A percentile compares a stretch with the other conserved stretches of the same genome.
Conservation (phyloP, 345 rosid genomes). For the Firmiana major region DNA sequence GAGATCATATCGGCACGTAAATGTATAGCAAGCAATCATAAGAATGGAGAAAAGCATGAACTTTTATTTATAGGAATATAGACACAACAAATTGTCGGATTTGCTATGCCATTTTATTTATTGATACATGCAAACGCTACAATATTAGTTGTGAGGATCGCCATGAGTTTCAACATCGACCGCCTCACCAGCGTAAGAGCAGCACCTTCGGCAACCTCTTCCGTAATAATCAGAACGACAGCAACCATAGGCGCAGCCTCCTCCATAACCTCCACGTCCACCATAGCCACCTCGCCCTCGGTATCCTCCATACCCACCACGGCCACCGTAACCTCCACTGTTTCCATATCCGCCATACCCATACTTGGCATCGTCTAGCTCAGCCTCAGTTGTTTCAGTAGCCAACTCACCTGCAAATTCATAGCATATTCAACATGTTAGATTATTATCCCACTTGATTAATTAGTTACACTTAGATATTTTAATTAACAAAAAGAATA, state of each 20-base stretch:
- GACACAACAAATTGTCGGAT: neutral
- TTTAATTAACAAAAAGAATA: neutral
- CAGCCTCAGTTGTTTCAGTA: neutral
- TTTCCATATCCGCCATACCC: neutral
- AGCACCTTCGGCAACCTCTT: conserved; percentile 21
- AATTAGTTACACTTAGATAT: neutral
- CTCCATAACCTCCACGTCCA: neutral
- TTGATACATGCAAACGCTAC: neutral
- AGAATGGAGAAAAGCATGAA: no score
- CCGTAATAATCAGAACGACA: conserved; percentile 9
- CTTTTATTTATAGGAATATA: no score
- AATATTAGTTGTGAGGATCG: conserved; percentile 6
- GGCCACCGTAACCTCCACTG: neutral
- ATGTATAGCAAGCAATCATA: no score
- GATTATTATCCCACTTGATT: neutral
- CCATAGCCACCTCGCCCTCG: neutral
- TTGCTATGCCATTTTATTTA: neutral
- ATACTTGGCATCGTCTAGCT: conserved; percentile 15
- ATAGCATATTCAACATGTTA: neutral
- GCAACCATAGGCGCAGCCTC: conserved; percentile 13
- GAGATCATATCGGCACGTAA: no score
- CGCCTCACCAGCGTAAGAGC: conserved; percentile 14
- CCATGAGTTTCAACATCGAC: neutral
- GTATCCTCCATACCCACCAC: neutral
- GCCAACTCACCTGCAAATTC: conserved; percentile 11